Evolutionary conservation across 768 basidiomycete genomes (phyloP).

Genomic region (Tephrocybe sp.): DNA sequence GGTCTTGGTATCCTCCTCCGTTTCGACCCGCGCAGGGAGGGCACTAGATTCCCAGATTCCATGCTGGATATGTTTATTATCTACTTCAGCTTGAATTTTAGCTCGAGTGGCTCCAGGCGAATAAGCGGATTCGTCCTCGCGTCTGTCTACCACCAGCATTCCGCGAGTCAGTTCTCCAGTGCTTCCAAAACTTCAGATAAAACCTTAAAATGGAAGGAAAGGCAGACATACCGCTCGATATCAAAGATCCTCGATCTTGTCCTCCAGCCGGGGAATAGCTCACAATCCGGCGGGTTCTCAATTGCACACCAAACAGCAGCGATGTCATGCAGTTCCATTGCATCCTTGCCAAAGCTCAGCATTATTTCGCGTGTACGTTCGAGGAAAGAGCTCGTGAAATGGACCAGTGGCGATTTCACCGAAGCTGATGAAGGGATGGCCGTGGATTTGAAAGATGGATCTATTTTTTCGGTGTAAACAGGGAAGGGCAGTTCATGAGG

Average conservation of each 20-base stretch:
- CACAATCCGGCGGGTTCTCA: slow-evolving; percentile 54
- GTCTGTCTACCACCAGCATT: slow-evolving; percentile 83
- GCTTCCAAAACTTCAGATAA: slow-evolving; percentile 24
- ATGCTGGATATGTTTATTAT: slow-evolving; percentile 31
- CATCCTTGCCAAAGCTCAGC: slow-evolving; percentile 78
- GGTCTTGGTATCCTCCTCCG: slow-evolving; percentile 31
- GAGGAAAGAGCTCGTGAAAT: slow-evolving; percentile 81
- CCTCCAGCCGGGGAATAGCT: slow-evolving; percentile 55
- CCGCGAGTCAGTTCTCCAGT: slow-evolving; percentile 80
- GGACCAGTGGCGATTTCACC: slow-evolving; percentile 59
- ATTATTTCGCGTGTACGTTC: slow-evolving; percentile 76
- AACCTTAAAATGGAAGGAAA: not conserved
- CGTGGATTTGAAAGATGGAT: slow-evolving; percentile 57
- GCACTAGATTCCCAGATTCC: slow-evolving; percentile 48
- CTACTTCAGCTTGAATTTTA: slow-evolving; percentile 54
- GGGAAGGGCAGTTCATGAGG: slow-evolving; percentile 77
- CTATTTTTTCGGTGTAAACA: slow-evolving; percentile 55
- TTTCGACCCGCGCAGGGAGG: slow-evolving; percentile 54
- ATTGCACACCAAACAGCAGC: slow-evolving; percentile 88
- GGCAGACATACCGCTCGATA: slow-evolving; percentile 57
- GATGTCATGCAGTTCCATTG: slow-evolving; percentile 89
- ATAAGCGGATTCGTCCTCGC: slow-evolving; percentile 65
- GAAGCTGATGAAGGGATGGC: slow-evolving; percentile 42
- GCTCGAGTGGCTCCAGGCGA: slow-evolving; percentile 66
- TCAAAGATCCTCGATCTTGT: slow-evolving; percentile 54